These are phyloP conservation scores for Geum urbanum DNA, from an alignment of 306 rosid genomes.

Conservation along the genomic window DNA sequence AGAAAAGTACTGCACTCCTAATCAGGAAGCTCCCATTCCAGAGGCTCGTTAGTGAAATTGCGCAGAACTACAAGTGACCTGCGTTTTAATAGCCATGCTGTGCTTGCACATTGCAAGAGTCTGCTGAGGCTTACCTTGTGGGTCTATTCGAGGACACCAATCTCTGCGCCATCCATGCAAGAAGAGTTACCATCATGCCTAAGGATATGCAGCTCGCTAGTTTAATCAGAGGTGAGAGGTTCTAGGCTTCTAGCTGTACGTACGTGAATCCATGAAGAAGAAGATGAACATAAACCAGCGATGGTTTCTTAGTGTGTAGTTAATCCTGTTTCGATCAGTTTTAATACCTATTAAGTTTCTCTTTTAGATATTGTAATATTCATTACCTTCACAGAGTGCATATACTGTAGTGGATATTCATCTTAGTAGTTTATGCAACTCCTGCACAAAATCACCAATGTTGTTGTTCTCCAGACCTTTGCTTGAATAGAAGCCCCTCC, in stretches of 20 bases:
- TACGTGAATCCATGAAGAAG: not conserved
- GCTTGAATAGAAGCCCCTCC: no score
- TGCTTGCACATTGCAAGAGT: slow-evolving; percentile 76
- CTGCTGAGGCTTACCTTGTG: slow-evolving; percentile 79
- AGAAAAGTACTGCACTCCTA: slow-evolving; percentile 22
- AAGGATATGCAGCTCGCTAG: slow-evolving; percentile 85
- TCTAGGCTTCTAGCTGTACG: not conserved
- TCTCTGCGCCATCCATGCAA: slow-evolving; percentile 36
- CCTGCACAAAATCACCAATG: no score
- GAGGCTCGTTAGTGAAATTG: slow-evolving; percentile 83
- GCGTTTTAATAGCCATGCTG: slow-evolving; percentile 85
- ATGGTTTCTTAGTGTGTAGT: no score
- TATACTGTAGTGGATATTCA: no score
- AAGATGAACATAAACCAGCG: not conserved
- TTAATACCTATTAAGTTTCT: no score
- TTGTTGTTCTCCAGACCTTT: no score
- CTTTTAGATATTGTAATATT: no score
- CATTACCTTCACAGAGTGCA: no score
- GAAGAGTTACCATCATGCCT: slow-evolving; percentile 82
- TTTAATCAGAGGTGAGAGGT: slow-evolving; percentile 72
- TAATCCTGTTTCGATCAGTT: no score
- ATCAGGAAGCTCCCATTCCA: slow-evolving; percentile 86
- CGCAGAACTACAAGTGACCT: slow-evolving; percentile 79
- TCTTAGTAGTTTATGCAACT: no score
- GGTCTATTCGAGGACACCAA: slow-evolving; percentile 72